Evolutionary conservation across 2,329 filamentous ascomycete genomes (phyloP).

Genomic region (Sordariomycetes sp.): DNA sequence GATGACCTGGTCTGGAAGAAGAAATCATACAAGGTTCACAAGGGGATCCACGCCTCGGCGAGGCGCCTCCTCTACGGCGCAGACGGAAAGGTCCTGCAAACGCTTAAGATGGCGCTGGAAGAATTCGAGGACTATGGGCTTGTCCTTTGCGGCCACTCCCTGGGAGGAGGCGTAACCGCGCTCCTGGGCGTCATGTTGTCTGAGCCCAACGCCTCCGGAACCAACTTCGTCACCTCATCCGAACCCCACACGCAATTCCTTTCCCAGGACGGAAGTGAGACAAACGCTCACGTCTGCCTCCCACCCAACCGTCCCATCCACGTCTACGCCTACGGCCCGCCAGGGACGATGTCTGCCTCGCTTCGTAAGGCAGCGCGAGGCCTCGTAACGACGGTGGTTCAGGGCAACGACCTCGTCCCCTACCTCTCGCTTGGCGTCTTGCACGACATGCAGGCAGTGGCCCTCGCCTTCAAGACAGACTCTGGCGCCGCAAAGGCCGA

Average conservation of each 20-base stretch:
- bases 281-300: conserved; percentile 29
- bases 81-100: conserved; percentile 53
- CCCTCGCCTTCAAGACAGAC: conserved; percentile 61
- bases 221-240: conserved; percentile 49
- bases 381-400: conserved; percentile 61
- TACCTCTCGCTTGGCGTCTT: conserved; percentile 60
- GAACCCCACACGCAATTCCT: conserved; percentile 29
- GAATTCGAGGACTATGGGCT: conserved; percentile 58
- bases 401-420: conserved; percentile 62
- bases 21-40: conserved; percentile 55
- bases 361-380: conserved; percentile 58
- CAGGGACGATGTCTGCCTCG: conserved; percentile 57
- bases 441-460: conserved; percentile 61
- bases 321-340: conserved; percentile 67
- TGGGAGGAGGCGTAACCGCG: conserved; percentile 57
- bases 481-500: conserved; percentile 53
- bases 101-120: conserved; percentile 50
- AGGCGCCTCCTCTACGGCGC: conserved; percentile 53
- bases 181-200: conserved; percentile 59
- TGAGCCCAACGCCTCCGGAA: conserved; percentile 29
- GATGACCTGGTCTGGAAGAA: conserved; percentile 52
- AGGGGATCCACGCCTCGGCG: conserved; percentile 61
- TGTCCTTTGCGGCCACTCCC: conserved; percentile 55
- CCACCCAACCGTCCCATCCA: conserved; percentile 60
- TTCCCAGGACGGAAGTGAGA: conserved; percentile 11